Percentiles rank a stretch among this genome's conserved stretches.
phyloP scores from a whole-genome alignment of 768 basidiomycete species.

The Omphalotus guepiniiformis region DNA sequence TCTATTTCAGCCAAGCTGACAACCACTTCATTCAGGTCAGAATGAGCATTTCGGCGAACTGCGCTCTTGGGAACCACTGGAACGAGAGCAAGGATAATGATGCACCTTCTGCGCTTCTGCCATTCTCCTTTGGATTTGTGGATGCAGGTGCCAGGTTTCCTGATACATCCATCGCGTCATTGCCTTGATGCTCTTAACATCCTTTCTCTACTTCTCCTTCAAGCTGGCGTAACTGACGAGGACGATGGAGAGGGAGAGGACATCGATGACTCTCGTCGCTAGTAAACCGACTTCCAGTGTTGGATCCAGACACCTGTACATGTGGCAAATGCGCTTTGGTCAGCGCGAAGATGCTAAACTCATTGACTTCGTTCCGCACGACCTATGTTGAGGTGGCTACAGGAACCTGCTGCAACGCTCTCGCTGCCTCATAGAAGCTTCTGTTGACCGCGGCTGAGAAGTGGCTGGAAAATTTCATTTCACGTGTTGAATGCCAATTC shows the following conservation, averaged over 20 bases:
- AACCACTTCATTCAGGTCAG: conserved; percentile 8
- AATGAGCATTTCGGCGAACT: conserved; percentile 17
- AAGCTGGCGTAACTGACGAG: too few relatives aligned
- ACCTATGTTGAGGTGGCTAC: conserved; percentile 4
- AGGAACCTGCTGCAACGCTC: neutral
- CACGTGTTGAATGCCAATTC: conserved; percentile 7
- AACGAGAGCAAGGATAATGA: conserved; percentile 17
- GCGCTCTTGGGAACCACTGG: conserved; percentile 15
- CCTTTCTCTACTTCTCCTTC: conserved; percentile 8
- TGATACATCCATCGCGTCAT: conserved; percentile 2
- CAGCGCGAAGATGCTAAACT: neutral
- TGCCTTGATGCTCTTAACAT: conserved; percentile 12
- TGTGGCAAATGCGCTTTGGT: conserved; percentile 10
- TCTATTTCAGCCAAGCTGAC: neutral
- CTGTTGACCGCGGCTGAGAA: conserved; percentile 4
- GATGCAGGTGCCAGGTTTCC: neutral
- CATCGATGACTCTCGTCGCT: too few relatives aligned
- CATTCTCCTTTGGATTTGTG: neutral
- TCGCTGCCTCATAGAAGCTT: conserved; percentile 6
- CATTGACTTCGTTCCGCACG: conserved; percentile 1
- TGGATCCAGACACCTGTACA: conserved; percentile 7
- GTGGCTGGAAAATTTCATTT: conserved; percentile 7
- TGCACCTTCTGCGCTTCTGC: conserved; percentile 17
- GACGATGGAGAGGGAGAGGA: too few relatives aligned
- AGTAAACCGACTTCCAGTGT: neutral